These are phyloP conservation scores for Daldinia decipiens DNA, from an alignment of 495 filamentous ascomycete species.

Conservation along the genomic window DNA sequence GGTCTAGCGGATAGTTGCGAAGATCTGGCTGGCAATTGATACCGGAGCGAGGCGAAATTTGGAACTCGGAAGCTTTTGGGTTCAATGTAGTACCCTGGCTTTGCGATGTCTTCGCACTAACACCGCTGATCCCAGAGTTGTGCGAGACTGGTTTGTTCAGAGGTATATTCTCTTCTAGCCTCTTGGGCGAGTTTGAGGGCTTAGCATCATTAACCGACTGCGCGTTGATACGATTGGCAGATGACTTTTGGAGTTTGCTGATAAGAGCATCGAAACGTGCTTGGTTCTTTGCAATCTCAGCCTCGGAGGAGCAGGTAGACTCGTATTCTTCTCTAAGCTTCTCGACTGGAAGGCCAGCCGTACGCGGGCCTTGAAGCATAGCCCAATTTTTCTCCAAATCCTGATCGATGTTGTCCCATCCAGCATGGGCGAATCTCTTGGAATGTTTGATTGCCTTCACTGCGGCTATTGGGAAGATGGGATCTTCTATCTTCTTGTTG, in stretches of 20 bases:
- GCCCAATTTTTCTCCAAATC: slow-evolving; percentile 21
- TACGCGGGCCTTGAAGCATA: slow-evolving; percentile 21
- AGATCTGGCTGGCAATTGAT: not conserved
- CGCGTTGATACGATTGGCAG: slow-evolving; percentile 9
- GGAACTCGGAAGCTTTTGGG: slow-evolving; percentile 40
- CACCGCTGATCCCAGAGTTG: slow-evolving; percentile 31
- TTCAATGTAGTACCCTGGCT: slow-evolving; percentile 30
- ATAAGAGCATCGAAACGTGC: slow-evolving; percentile 32
- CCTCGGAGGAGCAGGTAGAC: not conserved
- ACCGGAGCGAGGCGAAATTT: not conserved
- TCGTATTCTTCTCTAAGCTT: slow-evolving; percentile 32
- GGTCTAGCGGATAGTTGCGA: not conserved
- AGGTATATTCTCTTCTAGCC: not conserved
- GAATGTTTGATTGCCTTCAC: slow-evolving; percentile 21
- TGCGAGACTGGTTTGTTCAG: not conserved
- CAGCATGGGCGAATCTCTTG: slow-evolving; percentile 16
- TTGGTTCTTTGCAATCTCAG: not conserved
- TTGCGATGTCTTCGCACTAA: not conserved
- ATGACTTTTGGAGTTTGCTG: slow-evolving; percentile 33
- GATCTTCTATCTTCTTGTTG: not conserved
- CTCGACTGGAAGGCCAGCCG: slow-evolving; percentile 32
- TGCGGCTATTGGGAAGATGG: slow-evolving; percentile 11
- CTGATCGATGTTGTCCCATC: slow-evolving; percentile 18
- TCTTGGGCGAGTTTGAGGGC: not conserved
- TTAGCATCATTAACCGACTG: slow-evolving; percentile 5